phyloP scores from a whole-genome alignment of 2,329 filamentous ascomycete genomes.

The Alternaria consortialis region DNA sequence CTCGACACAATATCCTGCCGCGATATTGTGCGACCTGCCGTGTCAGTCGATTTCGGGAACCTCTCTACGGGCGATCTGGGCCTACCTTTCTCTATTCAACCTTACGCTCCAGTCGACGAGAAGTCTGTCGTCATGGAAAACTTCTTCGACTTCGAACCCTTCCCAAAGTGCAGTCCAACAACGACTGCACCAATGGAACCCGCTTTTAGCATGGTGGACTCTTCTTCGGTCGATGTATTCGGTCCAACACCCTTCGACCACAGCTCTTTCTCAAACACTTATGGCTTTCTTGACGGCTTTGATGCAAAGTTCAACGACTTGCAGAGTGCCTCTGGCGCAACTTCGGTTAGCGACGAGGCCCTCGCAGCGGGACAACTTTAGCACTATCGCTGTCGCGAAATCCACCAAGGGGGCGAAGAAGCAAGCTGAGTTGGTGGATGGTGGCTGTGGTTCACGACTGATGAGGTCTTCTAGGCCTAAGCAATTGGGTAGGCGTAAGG shows the following conservation, averaged over 20 bases:
- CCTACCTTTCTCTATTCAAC: conserved; percentile 49
- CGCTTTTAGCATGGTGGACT: conserved; percentile 44
- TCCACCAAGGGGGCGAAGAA: conserved; percentile 31
- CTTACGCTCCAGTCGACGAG: conserved; percentile 50
- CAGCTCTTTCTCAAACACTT: conserved; percentile 40
- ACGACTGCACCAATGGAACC: conserved; percentile 32
- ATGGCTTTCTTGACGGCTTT: conserved; percentile 50
- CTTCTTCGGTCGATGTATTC: conserved; percentile 46
- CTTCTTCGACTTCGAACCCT: conserved; percentile 54
- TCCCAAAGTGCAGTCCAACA: conserved; percentile 41
- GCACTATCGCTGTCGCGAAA: conserved; percentile 37
- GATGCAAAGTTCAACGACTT: conserved; percentile 54
- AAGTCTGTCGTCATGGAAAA: conserved; percentile 48
- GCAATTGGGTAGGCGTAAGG: conserved; percentile 40
- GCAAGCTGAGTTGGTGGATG: conserved; percentile 34
- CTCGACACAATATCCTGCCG: conserved; percentile 99
- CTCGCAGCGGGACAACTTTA: conserved; percentile 53
- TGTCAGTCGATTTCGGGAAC: conserved; percentile 79
- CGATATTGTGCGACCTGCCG: conserved; percentile 99
- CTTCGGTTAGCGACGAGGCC: conserved; percentile 59
- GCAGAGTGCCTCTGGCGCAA: conserved; percentile 58
- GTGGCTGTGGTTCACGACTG: conserved; percentile 37
- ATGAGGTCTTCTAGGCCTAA: conserved; percentile 40
- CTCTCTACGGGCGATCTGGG: conserved; percentile 44
- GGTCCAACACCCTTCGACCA: conserved; percentile 44